These are phyloP conservation scores for Cryptococcus sp. DNA, from an alignment of 1,284 basidiomycete species.

Conservation along the genomic window DNA sequence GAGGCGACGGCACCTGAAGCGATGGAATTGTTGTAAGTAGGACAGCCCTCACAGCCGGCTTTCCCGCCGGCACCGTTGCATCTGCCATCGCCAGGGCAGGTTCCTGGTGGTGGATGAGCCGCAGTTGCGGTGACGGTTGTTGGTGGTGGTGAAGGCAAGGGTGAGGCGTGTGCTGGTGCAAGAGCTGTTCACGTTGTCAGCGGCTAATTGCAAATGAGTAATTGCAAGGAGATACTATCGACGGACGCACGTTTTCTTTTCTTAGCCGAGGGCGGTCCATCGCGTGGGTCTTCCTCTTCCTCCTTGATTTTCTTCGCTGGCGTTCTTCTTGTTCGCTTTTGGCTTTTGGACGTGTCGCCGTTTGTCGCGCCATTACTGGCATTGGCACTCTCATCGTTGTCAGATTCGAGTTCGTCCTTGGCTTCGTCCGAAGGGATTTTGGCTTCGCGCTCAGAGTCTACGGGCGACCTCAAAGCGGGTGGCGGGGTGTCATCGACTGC, in stretches of 20 bases:
- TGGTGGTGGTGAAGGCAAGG: constrained; percentile 32
- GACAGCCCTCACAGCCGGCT: constrained; percentile 86
- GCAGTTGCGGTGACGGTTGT: constrained; percentile 18
- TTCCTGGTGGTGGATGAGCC: constrained; percentile 57
- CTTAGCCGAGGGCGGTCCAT: constrained; percentile 29
- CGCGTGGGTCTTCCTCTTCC: constrained; percentile 15
- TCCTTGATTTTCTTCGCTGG: constrained; percentile 17
- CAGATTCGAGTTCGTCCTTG: constrained; percentile 23
- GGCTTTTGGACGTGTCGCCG: constrained; percentile 4
- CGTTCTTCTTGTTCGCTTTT: constrained; percentile 13
- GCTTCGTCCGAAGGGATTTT: constrained; percentile 6
- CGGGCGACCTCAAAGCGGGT: constrained; percentile 3
- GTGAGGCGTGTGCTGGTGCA: constrained; percentile 28
- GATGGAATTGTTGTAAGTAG: constrained; percentile 82
- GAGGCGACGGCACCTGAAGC: constrained; percentile 16
- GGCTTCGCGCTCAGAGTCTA: background rate
- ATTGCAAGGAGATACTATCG: background rate
- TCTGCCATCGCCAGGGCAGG: constrained; percentile 91
- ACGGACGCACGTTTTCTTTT: constrained; percentile 40
- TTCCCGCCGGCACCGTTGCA: constrained; percentile 94
- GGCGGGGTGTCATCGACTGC: constrained; percentile 19
- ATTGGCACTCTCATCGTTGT: constrained; percentile 4
- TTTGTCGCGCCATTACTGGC: background rate
- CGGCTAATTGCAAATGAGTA: background rate
- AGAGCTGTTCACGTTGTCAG: constrained; percentile 16